Evolutionary conservation across 371 early-diverging fungal genomes (phyloP).

Genomic region (Haplosporangium sp.): DNA sequence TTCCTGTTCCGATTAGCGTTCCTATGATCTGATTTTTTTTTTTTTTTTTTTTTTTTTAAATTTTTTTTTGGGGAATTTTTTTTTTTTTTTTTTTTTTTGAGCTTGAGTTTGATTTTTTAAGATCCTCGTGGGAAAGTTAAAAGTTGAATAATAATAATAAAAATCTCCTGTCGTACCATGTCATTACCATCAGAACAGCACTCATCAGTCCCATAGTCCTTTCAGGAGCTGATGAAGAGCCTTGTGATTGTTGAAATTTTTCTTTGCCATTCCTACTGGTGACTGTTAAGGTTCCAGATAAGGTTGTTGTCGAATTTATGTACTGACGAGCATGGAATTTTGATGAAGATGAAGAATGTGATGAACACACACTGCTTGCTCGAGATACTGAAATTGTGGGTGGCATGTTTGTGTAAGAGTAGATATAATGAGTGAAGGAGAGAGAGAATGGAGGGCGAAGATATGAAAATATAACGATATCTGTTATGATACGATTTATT

Average conservation of each 20-base stretch:
- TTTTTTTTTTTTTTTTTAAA: not conserved
- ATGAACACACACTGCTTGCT: not conserved
- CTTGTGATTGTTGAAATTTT: not conserved
- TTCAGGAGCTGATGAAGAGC: conserved; percentile 6
- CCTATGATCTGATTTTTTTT: conserved; percentile 39
- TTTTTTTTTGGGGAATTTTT: not conserved
- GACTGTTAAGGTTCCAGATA: not conserved
- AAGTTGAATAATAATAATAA: not conserved
- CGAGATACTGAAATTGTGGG: not conserved
- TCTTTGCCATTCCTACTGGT: not conserved
- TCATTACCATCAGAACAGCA: conserved; percentile 58
- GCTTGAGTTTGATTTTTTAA: too few species aligned
- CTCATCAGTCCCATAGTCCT: conserved; percentile 53
- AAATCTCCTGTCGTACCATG: conserved; percentile 35
- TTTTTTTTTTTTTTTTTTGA: not conserved
- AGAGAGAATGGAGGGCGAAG: not conserved
- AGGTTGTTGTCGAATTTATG: not conserved
- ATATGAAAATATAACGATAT: not conserved
- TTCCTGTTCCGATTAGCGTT: conserved; percentile 54
- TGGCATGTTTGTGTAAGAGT: not conserved
- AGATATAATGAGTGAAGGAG: not conserved
- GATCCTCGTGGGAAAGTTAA: too few species aligned
- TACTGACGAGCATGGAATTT: conserved; percentile 18
- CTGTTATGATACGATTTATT: not conserved
- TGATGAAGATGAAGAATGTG: conserved; percentile 8